Base-by-base conservation (phyloP, 805 yeast genomes). In the Cyberlindnera petersonii region DNA sequence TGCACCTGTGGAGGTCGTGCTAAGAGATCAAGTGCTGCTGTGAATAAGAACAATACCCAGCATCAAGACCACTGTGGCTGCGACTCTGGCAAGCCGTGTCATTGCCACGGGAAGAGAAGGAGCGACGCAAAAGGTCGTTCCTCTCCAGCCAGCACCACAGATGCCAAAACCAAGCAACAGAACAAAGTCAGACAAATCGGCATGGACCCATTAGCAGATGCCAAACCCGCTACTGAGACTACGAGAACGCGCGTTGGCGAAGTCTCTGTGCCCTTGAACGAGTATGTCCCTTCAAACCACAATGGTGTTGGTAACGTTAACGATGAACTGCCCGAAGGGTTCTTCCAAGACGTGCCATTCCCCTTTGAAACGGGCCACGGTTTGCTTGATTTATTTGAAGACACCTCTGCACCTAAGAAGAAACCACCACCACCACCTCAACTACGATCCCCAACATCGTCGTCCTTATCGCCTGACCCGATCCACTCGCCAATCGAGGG, bases 1-100 rank as follows among this genome's bases (percentile, higher is more conserved):
- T 86, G 98, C 61, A 69, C 77, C 4, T 86, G 95, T 65, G 79
- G 80, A 9, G 71, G 75, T 13, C 46, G 58, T 34, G 61, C 59
- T 26, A 60, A 56, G 22, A 59, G 61, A n/a, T 44, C 19, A 8
- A 20, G n/a, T 9, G 24, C 30, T 19, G 19, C 18, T 6, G 28
- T 27, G 23, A 18, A 27, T 6, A 30, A 10, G 24, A 16, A 9
- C 5, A 7, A 9, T 8, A n/a, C 19, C 10, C 24, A 9, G 10
- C 8, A 22, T 10, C 21, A 23, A 7, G 20, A 21, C 8, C 40
- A 47, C 33, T 58, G 62, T 41, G 51, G 56, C 0, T 58, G 63
- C 40, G 56, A 54, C 19, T 30, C 49, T 2, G 50, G 58, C 9
- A 56, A 56, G 16, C 32, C 44, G 4, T 58, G 62, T 37, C 39